A percentile compares a stretch with the other conserved stretches of the same genome.
phyloP scores from a whole-genome alignment of 2,329 filamentous ascomycete species.

The Xylariales sp. region DNA sequence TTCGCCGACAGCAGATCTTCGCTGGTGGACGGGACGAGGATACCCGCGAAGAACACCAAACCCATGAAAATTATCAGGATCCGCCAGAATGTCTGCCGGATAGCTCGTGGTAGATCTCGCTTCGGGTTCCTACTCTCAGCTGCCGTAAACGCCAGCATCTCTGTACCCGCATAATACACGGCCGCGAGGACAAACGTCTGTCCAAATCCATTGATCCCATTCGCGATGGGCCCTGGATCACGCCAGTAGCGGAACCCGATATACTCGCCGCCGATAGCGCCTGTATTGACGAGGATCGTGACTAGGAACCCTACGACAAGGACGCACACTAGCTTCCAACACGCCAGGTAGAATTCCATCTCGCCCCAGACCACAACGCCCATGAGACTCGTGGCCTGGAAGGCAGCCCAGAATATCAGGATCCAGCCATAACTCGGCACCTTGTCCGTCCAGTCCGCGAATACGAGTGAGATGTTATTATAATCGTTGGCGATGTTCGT shows the following conservation, averaged over 20 bases:
- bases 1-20: constrained; percentile 28
- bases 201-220: constrained; percentile 31
- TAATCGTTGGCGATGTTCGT: constrained; percentile 39
- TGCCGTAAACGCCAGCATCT: constrained; percentile 31
- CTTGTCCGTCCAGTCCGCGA: constrained; percentile 38
- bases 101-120: constrained; percentile 25
- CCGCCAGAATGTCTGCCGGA: constrained; percentile 26
- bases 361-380: constrained; percentile 26
- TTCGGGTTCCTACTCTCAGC: constrained; percentile 27
- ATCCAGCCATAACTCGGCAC: constrained; percentile 41
- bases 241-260: constrained; percentile 30
- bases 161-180: constrained; percentile 29
- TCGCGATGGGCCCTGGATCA: constrained; percentile 28
- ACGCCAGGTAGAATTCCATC: constrained; percentile 28
- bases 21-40: constrained; percentile 29
- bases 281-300: constrained; percentile 29
- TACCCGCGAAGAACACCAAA: constrained; percentile 26
- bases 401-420: constrained; percentile 39
- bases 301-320: constrained; percentile 27
- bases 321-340: constrained; percentile 29
- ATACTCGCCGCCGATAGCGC: constrained; percentile 29
- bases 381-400: constrained; percentile 33
- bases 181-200: constrained; percentile 31
- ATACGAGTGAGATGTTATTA: constrained; percentile 38
- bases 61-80: constrained; percentile 29